Conservation (phyloP, 768 basidiomycete genomes). For the Terana coerulea region DNA sequence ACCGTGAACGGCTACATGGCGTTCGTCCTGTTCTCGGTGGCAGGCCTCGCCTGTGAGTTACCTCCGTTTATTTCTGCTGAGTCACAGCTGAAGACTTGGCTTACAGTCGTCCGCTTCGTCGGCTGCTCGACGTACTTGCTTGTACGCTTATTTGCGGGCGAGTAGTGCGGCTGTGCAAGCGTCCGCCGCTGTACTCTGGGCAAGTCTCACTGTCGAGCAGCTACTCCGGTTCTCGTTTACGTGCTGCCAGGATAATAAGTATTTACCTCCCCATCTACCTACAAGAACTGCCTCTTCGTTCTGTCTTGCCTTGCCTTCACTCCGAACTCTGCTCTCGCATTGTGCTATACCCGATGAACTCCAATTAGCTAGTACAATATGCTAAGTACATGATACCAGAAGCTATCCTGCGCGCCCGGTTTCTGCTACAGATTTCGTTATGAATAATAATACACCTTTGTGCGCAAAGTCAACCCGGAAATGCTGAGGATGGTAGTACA, state of each 20-base stretch:
- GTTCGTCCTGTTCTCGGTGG: slow-evolving; percentile 85
- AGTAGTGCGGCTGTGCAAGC: slow-evolving; percentile 40
- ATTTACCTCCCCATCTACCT: not conserved
- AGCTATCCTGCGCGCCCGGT: no score
- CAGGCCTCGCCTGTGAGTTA: slow-evolving; percentile 80
- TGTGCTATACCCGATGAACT: slow-evolving; percentile 4
- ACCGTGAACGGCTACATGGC: slow-evolving; percentile 86
- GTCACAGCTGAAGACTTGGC: not conserved
- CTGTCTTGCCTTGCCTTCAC: not conserved
- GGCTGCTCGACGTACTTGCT: slow-evolving; percentile 83
- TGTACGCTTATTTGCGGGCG: slow-evolving; percentile 84
- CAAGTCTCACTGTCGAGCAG: not conserved
- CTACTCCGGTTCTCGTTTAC: not conserved
- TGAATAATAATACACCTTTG: no score
- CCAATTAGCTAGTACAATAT: slow-evolving; percentile 4
- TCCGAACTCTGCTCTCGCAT: not conserved
- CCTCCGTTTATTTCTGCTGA: slow-evolving; percentile 3
- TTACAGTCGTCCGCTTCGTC: slow-evolving; percentile 75
- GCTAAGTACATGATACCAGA: not conserved
- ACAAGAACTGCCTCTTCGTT: not conserved
- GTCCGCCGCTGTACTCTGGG: slow-evolving; percentile 6
- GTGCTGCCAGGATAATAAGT: not conserved
- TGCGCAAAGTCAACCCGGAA: no score
- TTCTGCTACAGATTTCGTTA: no score
- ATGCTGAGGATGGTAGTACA: no score